Base-by-base conservation (phyloP, 2,329 filamentous ascomycete species). In the Epichloe baconii region DNA sequence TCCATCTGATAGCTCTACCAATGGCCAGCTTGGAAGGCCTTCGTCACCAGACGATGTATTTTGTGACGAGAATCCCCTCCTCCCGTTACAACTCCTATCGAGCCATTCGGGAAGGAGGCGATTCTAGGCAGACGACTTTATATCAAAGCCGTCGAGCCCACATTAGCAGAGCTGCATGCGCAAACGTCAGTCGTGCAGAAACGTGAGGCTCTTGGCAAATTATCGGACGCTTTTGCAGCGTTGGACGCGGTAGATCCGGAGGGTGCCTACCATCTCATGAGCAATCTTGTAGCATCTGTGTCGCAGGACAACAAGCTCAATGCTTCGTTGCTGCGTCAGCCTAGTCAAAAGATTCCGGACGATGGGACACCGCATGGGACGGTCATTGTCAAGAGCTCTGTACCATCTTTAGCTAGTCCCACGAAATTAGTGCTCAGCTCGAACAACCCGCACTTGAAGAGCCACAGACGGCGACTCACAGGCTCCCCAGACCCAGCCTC, bases 211-310 rank as follows among this genome's bases (percentile, higher is more conserved):
- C 76, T 97, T 34, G 86, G 86, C 3, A 81, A 82, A 56, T 75
- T 96, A 12, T 88, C 87, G 0, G 87, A 95, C 64, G 90, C 91
- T 0, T 94, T 93, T 73, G 85, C 83, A 4, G 78, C 83, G 12
- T 76, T 98, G 35, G 88, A 97, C 65, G 81, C 86, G 44, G 76
- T 91, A 34, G 91, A 98, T 61, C 91, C 91, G 0, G 91, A 96
- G 64, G 90, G 90, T 17, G 81, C 90, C 41, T 93, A 91, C 60
- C 82, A 95, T 57, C 75, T 98, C 15, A 75, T 98, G 62, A 86
- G 83, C 61, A 78, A 80, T 52, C 79, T 95, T 56, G 76, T 94
- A 54, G 77, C 86, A n/a, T 79, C 80, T 52, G 76, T 94, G 45
- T 78, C 85, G 43, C 74, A 77, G 46, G 86, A 91, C 60, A 72